phyloP scores from a whole-genome alignment of 768 basidiomycete genomes.

The Lactifluus piperatus region DNA sequence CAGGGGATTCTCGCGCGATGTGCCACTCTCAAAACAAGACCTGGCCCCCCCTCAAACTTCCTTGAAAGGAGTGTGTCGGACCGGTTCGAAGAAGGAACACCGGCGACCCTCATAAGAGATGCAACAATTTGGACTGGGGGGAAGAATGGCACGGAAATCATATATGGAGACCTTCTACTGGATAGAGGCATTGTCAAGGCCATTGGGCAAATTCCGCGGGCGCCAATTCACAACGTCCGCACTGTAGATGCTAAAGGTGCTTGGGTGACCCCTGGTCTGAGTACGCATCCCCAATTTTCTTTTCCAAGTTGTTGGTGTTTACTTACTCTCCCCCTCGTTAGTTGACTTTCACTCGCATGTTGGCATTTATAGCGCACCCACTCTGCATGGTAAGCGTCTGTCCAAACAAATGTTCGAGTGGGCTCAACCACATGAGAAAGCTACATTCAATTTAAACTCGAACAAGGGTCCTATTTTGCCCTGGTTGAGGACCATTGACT shows the following conservation, averaged over 20 bases:
- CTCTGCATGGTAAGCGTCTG: constrained; percentile 33
- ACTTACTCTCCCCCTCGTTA: constrained; percentile 11
- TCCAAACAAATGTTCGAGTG: not conserved
- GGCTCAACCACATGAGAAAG: constrained; percentile 22
- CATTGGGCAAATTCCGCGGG: constrained; percentile 39
- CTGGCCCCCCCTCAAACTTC: constrained; percentile 29
- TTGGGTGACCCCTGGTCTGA: constrained; percentile 60
- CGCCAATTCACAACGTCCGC: constrained; percentile 33
- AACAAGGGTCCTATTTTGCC: constrained; percentile 59
- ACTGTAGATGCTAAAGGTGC: constrained; percentile 50
- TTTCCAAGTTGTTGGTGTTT: constrained; percentile 8
- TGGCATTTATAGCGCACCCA: constrained; percentile 60
- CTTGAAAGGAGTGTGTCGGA: constrained; percentile 38
- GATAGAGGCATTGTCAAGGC: constrained; percentile 55
- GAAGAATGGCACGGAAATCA: constrained; percentile 43
- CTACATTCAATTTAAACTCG: constrained; percentile 56
- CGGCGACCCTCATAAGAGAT: constrained; percentile 60
- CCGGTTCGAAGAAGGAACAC: constrained; percentile 56
- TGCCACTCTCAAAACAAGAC: constrained; percentile 23
- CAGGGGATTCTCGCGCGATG: constrained; percentile 27
- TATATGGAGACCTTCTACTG: constrained; percentile 57
- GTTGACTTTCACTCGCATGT: constrained; percentile 56
- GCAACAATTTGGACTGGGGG: constrained; percentile 59
- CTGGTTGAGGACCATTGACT: constrained; percentile 78
- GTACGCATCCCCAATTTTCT: constrained; percentile 29